phyloP scores from a whole-genome alignment of 768 basidiomycete genomes.

The Russula sp. region DNA sequence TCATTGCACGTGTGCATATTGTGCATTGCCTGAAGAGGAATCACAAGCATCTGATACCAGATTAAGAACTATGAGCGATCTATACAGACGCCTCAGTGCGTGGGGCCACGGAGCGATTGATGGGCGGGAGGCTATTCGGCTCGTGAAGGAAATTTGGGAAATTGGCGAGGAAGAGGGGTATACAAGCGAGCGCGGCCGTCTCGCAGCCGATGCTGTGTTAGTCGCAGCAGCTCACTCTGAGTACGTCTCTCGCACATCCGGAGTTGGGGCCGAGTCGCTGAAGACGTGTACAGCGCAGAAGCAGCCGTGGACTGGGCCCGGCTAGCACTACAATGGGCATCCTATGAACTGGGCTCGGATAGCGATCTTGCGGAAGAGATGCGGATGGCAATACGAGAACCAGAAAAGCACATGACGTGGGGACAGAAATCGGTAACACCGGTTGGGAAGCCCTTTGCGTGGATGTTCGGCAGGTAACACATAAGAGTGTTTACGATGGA shows the following conservation, averaged over 20 bases:
- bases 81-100: constrained; percentile 38
- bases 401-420: constrained; percentile 44
- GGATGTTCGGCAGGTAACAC: not conserved
- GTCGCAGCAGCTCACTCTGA: constrained; percentile 58
- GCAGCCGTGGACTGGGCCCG: constrained; percentile 46
- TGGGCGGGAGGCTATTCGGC: constrained; percentile 43
- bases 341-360: constrained; percentile 48
- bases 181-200: constrained; percentile 54
- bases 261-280: not conserved
- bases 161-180: constrained; percentile 58
- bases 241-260: constrained; percentile 33
- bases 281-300: constrained; percentile 30
- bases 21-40: constrained; percentile 42
- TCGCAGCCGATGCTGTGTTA: constrained; percentile 54
- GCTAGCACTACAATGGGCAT: constrained; percentile 46
- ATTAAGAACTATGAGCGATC: constrained; percentile 37
- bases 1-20: constrained; percentile 49
- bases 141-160: constrained; percentile 47
- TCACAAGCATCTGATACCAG: constrained; percentile 47
- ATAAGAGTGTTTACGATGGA: not conserved
- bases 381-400: constrained; percentile 29
- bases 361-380: constrained; percentile 42
- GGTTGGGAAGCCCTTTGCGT: constrained; percentile 19
- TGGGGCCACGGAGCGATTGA: constrained; percentile 43
- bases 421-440: constrained; percentile 27